Percentiles rank a stretch among this genome's conserved stretches.
These are phyloP conservation scores for Areca catechu DNA, from an alignment of 176 grass and related monocot species.

Conservation along the genomic window DNA sequence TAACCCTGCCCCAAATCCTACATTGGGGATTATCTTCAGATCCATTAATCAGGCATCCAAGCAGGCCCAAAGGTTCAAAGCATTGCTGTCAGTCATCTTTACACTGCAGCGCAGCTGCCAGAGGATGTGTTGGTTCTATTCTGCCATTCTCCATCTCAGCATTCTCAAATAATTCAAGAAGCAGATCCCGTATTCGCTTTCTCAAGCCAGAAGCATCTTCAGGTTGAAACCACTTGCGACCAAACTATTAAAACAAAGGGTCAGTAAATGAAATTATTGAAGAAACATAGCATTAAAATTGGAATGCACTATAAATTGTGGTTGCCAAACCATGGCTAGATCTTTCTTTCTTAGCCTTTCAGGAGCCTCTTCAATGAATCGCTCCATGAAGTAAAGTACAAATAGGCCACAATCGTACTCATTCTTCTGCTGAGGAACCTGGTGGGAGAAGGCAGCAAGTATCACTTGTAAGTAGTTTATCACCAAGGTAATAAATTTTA, in stretches of 20 bases:
- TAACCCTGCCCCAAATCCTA: too few species aligned
- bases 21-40: too few species aligned
- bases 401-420: constrained; percentile 90
- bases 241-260: constrained; percentile 38
- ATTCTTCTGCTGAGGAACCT: constrained; percentile 95
- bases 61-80: too few species aligned
- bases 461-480: too few species aligned
- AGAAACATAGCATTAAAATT: too few species aligned
- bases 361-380: constrained; percentile 67
- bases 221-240: constrained; percentile 53
- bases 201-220: constrained; percentile 66
- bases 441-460: constrained; percentile 10
- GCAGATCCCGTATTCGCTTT: constrained; percentile 25
- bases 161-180: constrained; percentile 39
- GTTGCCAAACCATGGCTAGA: constrained; percentile 33
- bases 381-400: constrained; percentile 80
- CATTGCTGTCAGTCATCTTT: not conserved
- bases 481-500: too few species aligned
- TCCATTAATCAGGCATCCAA: too few species aligned
- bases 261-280: too few species aligned
- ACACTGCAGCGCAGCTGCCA: not conserved
- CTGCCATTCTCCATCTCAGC: constrained; percentile 19
- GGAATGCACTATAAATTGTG: too few species aligned
- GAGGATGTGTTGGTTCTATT: constrained; percentile 1
- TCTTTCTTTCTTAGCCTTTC: constrained; percentile 65